Percentiles rank a stretch among this genome's conserved stretches.
phyloP scores from a whole-genome alignment of 2,329 filamentous ascomycete genomes.

The Pseudogymnoascus sp. region DNA sequence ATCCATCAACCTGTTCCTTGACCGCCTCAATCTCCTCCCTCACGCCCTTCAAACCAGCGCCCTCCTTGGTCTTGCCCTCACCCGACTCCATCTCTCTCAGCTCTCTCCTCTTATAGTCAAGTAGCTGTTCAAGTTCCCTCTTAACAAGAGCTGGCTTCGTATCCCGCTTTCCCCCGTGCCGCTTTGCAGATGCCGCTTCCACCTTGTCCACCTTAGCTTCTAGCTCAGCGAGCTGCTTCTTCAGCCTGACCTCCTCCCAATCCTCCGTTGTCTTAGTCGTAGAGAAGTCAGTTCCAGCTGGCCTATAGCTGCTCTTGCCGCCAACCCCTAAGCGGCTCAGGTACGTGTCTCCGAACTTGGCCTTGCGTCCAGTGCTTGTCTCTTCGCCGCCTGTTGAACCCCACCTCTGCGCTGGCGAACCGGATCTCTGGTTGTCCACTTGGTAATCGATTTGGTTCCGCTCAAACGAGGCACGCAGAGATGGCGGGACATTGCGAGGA shows the following conservation, averaged over 20 bases:
- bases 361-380: conserved; percentile 80
- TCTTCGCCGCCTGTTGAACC: conserved; percentile 69
- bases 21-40: conserved; percentile 82
- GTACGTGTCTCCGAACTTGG: conserved; percentile 96
- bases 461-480: conserved; percentile 86
- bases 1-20: conserved; percentile 86
- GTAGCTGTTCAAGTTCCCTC: conserved; percentile 82
- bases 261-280: conserved; percentile 77
- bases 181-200: conserved; percentile 62
- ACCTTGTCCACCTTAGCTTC: conserved; percentile 82
- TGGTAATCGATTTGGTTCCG: conserved; percentile 96
- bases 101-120: conserved; percentile 87
- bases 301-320: conserved; percentile 68
- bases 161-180: conserved; percentile 57
- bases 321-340: conserved; percentile 76
- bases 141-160: conserved; percentile 87
- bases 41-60: conserved; percentile 67
- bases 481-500: conserved; percentile 82
- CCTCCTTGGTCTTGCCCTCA: conserved; percentile 58
- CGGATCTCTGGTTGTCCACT: conserved; percentile 62
- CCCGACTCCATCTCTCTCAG: conserved; percentile 68
- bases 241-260: conserved; percentile 93
- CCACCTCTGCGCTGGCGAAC: conserved; percentile 65
- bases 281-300: conserved; percentile 83
- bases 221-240: conserved; percentile 83